Evolutionary conservation across 352 stramenopile genomes (phyloP).

Genomic region (Pseudoperonospora humuli): DNA sequence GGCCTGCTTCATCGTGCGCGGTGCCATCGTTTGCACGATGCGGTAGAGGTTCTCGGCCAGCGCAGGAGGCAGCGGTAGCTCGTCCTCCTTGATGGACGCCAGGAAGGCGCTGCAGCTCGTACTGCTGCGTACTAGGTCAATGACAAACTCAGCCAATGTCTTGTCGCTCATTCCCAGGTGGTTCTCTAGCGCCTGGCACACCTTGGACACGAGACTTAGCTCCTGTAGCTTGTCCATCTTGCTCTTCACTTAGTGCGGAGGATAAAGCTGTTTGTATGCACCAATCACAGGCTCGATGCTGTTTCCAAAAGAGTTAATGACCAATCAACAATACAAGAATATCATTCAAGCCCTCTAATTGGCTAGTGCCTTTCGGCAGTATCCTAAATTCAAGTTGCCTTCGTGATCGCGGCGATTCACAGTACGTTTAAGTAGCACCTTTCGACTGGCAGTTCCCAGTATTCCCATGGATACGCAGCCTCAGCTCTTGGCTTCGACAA

Average conservation of each 20-base stretch:
- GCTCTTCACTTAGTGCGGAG: slow-evolving; percentile 2
- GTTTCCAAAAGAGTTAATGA: slow-evolving; percentile 3
- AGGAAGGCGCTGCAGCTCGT: slow-evolving; percentile 55
- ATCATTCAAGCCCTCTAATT: neutral
- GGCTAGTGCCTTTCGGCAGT: neutral
- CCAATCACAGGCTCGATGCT: slow-evolving; percentile 4
- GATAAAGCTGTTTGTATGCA: slow-evolving; percentile 5
- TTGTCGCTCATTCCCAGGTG: slow-evolving; percentile 93
- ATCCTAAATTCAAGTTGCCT: slow-evolving; percentile 28
- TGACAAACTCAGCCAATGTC: slow-evolving; percentile 95
- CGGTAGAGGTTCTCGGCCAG: slow-evolving; percentile 73
- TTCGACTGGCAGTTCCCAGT: slow-evolving; percentile 9
- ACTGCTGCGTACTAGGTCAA: slow-evolving; percentile 81
- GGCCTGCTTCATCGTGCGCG: slow-evolving; percentile 32
- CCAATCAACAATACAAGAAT: slow-evolving; percentile 3
- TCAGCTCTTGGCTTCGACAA: slow-evolving; percentile 12
- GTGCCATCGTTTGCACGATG: slow-evolving; percentile 77
- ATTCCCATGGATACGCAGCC: slow-evolving; percentile 20
- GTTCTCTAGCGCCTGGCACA: slow-evolving; percentile 86
- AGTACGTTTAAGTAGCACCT: neutral
- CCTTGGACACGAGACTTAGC: slow-evolving; percentile 83
- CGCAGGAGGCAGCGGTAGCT: slow-evolving; percentile 48
- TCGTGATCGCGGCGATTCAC: slow-evolving; percentile 27
- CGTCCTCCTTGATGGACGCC: slow-evolving; percentile 46
- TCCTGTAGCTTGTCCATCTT: slow-evolving; percentile 85